Evolutionary conservation across 768 basidiomycete genomes (phyloP).

Genomic region (Rhodotorula graminis): DNA sequence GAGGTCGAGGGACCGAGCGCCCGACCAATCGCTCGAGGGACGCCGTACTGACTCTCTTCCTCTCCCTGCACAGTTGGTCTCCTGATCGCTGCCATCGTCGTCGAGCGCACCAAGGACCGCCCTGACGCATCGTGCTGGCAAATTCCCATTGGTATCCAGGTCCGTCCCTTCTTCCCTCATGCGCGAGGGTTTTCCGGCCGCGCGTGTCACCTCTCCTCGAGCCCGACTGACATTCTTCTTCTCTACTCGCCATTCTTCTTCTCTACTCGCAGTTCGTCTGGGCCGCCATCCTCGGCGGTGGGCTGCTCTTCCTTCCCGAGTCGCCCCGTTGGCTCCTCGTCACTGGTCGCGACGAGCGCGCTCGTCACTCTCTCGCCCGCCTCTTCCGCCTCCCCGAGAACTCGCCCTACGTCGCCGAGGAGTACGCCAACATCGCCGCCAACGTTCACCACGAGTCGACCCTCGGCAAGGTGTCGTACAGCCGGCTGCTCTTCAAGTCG

Average conservation of each 20-base stretch:
- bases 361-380: constrained; percentile 57
- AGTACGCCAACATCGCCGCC: constrained; percentile 54
- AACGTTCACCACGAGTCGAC: constrained; percentile 61
- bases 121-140: constrained; percentile 55
- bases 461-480: constrained; percentile 60
- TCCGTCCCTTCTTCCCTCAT: background rate
- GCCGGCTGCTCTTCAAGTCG: constrained; percentile 57
- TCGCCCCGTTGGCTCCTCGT: constrained; percentile 52
- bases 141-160: constrained; percentile 57
- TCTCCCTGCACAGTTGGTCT: constrained; percentile 58
- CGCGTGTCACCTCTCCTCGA: too few species aligned
- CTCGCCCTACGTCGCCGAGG: constrained; percentile 55
- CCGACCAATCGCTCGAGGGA: too few species aligned
- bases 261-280: constrained; percentile 13
- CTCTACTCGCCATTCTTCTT: background rate
- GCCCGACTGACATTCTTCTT: too few species aligned
- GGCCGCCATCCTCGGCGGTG: constrained; percentile 57
- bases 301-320: constrained; percentile 68
- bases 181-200: too few species aligned
- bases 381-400: constrained; percentile 56
- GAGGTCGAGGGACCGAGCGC: too few species aligned
- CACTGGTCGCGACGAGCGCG: constrained; percentile 55
- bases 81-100: constrained; percentile 64
- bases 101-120: constrained; percentile 61
- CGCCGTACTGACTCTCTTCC: background rate